Evolutionary conservation across 2,329 filamentous ascomycete genomes (phyloP), one percentile per base, ranked within the genome.

Genomic region (Fusarium veterinarium): DNA sequence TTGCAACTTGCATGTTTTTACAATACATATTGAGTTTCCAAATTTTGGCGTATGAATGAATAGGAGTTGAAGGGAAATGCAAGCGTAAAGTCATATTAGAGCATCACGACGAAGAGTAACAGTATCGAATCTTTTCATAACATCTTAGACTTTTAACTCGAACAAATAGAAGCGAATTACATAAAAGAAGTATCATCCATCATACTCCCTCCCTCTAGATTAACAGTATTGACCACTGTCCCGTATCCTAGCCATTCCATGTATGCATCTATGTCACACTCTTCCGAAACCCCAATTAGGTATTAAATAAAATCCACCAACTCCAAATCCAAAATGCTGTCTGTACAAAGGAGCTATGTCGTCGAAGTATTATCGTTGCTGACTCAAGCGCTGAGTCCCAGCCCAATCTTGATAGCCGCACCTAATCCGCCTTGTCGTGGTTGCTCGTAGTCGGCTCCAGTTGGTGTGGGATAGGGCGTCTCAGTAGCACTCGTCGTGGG

Each of bases 301-400:
- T 72, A 72, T 72, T 69, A 62, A 68, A 40, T 30, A 53, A 33
- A 61, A 74, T 55, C 59, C 38, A 51, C 45, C 68, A 74, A 66
- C 68, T 66, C 71, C 71, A 38, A 62, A 63, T 48, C 25, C 25
- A 40, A 71, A 60, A 69, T 69, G 51, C 58, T 52, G 51, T 52
- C 71, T 57, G 48, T 74, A 71, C 61, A 73, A 74, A 68, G 35
- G 71, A 57, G 60, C 46, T 41, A 49, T 56, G 48, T 62, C 70
- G 45, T 71, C 53, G 41, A 59, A 35, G 38, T 11, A 13, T 46
- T 51, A 30, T 49, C 56, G 23, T 67, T 48, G 48, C 33, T 16
- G 17, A 28, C 40, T 64, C 48, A 69, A 55, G 52, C 35, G 35
- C 33, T 38, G 19, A 73, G 30, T 33, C 56, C 61, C 17, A 72